Conservation (phyloP, 2,329 filamentous ascomycete genomes). For the Fusarium phyllophilum region DNA sequence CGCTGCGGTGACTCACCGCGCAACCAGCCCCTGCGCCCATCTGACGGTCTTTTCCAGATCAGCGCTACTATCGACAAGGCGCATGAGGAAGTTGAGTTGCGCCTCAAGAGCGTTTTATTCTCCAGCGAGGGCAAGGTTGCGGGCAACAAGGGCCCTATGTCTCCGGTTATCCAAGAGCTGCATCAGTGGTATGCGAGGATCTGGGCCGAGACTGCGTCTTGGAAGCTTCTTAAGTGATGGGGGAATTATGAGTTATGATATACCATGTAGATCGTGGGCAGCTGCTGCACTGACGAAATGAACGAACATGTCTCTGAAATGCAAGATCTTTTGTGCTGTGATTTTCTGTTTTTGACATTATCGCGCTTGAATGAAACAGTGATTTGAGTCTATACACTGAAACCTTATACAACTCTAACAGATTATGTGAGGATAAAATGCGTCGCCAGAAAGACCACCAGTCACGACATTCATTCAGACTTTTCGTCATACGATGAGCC, state of each 20-base stretch:
- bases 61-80: slow-evolving; percentile 68
- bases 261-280: slow-evolving; percentile 1
- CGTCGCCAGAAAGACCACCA: too few species aligned
- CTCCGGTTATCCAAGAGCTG: slow-evolving; percentile 14
- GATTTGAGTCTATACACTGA: too few species aligned
- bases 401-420: too few species aligned
- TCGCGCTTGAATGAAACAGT: too few species aligned
- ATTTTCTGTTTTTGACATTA: too few species aligned
- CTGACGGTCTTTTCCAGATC: slow-evolving; percentile 75
- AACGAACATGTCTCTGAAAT: background rate
- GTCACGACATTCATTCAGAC: background rate
- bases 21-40: slow-evolving; percentile 63
- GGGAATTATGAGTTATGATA: background rate
- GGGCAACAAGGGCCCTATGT: slow-evolving; percentile 46
- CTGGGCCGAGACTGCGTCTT: slow-evolving; percentile 52
- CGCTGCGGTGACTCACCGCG: slow-evolving; percentile 74
- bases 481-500: background rate
- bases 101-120: slow-evolving; percentile 72
- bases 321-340: background rate
- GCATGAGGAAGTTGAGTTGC: slow-evolving; percentile 69
- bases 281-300: background rate
- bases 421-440: background rate
- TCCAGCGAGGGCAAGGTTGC: slow-evolving; percentile 51
- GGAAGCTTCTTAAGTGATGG: slow-evolving; percentile 49
- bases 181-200: slow-evolving; percentile 56